Percentiles rank a stretch among this genome's conserved stretches.
phyloP scores from a whole-genome alignment of 345 rosid species.

The Eucalyptus coolabah region DNA sequence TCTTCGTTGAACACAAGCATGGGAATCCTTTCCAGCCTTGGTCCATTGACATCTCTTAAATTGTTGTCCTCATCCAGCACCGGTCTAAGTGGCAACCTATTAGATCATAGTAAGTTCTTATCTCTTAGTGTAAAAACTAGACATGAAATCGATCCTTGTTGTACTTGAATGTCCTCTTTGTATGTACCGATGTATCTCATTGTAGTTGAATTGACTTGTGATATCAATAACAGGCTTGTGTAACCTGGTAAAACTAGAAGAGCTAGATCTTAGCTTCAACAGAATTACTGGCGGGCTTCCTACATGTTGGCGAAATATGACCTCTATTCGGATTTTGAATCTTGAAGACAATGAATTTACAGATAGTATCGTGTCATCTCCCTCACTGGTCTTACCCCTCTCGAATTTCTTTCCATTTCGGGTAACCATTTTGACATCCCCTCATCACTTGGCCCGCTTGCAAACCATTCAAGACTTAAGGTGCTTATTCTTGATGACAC shows the following conservation, averaged over 20 bases:
- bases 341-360: rapidly evolving
- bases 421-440: background rate
- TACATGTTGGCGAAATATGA: background rate
- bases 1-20: no score
- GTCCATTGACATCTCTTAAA: no score
- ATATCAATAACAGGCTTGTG: background rate
- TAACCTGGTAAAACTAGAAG: background rate
- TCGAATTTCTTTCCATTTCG: background rate
- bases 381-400: background rate
- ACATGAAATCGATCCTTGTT: no score
- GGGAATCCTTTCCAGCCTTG: no score
- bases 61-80: no score
- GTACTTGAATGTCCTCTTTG: no score
- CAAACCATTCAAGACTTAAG: background rate
- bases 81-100: no score
- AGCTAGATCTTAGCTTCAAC: background rate
- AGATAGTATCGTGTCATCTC: rapidly evolving
- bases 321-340: rapidly evolving
- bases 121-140: no score
- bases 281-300: background rate
- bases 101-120: no score
- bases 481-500: rapidly evolving
- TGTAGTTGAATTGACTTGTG: no score
- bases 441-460: background rate
- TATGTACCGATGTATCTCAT: no score